phyloP scores from a whole-genome alignment of 208 protist species.

The Phytomonas serpens region DNA sequence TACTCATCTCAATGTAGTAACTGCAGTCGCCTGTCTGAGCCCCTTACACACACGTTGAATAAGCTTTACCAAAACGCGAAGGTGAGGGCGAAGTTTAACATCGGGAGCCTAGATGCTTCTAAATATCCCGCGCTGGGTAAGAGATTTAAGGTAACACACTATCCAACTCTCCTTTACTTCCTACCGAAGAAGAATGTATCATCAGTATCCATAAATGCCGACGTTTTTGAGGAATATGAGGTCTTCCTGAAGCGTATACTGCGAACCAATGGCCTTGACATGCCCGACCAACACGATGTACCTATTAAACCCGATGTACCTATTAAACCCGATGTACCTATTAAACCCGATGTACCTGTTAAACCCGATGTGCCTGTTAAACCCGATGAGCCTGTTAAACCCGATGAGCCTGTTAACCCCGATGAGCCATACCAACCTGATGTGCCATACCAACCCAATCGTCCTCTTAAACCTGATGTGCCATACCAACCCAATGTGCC shows the following conservation, averaged over 20 bases:
- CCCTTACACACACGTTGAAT: conserved; percentile 15
- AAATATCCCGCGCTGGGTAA: conserved; percentile 27
- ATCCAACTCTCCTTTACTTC: conserved; percentile 73
- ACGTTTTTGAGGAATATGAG: not conserved
- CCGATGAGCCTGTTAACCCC: not conserved
- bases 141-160: conserved; percentile 34
- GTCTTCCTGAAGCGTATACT: not conserved
- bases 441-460: not conserved
- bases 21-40: conserved; percentile 54
- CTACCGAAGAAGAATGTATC: conserved; percentile 13
- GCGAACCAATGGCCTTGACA: not conserved
- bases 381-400: not conserved
- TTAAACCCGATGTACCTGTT: conserved; percentile 4
- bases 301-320: not conserved
- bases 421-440: too few species aligned
- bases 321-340: too few species aligned
- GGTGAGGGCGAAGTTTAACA: conserved; percentile 26
- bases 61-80: not conserved
- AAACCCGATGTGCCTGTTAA: too few species aligned
- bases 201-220: not conserved
- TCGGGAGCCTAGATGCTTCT: conserved; percentile 67
- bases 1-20: conserved; percentile 88
- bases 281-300: conserved; percentile 7
- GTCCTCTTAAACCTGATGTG: not conserved
- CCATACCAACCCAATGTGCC: not conserved